Conservation (phyloP, 441 rosid genomes). For the Gossypium davidsonii region DNA sequence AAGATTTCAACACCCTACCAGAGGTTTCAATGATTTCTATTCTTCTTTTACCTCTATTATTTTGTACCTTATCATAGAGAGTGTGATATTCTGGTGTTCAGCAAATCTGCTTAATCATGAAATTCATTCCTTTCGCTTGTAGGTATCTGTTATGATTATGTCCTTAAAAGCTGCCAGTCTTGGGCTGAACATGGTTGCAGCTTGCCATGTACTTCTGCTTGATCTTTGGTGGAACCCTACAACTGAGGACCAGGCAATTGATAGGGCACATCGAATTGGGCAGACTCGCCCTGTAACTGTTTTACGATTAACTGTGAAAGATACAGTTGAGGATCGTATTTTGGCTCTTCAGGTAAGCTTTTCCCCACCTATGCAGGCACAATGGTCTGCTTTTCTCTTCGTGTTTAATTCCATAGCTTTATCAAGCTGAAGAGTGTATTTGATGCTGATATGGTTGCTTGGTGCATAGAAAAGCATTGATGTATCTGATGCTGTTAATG, state of each 20-base stretch:
- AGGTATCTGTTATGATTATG: conserved; percentile 92
- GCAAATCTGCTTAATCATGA: not conserved
- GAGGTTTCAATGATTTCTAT: conserved; percentile 39
- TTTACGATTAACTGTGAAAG: conserved; percentile 73
- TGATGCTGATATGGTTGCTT: not conserved
- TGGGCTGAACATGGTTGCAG: conserved; percentile 93
- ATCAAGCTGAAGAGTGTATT: not conserved
- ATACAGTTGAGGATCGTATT: conserved; percentile 89
- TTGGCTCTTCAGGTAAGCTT: conserved; percentile 63
- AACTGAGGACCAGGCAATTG: conserved; percentile 92
- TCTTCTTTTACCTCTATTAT: not conserved
- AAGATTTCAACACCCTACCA: conserved; percentile 77
- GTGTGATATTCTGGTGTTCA: not conserved
- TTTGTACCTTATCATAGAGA: not conserved
- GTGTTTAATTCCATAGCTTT: not conserved
- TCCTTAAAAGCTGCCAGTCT: conserved; percentile 95
- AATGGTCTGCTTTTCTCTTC: not conserved
- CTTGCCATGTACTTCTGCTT: conserved; percentile 73
- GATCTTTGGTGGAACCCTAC: conserved; percentile 99
- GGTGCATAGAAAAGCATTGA: not conserved
- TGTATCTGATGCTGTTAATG: not conserved
- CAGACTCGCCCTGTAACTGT: conserved; percentile 86
- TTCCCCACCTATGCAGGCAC: not conserved
- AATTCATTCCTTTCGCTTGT: conserved; percentile 7
- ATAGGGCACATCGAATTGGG: conserved; percentile 95